Conservation (phyloP, 805 yeast species). For the Monosporozyma solicola region DNA sequence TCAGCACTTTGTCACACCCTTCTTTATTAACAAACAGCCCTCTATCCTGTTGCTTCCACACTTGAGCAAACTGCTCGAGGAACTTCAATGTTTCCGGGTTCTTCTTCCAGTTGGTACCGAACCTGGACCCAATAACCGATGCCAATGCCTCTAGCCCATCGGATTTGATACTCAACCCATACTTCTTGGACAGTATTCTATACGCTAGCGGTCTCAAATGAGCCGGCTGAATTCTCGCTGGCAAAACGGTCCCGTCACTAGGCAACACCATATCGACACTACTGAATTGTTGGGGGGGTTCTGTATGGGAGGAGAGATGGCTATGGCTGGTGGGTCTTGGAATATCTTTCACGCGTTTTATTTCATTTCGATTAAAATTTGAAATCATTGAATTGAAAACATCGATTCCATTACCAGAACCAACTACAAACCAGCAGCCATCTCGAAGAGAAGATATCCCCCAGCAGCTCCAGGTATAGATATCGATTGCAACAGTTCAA, state of each 20-base stretch:
- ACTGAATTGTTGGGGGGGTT: not conserved
- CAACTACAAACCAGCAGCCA: not conserved
- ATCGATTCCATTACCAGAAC: not conserved
- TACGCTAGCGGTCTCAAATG: conserved; percentile 88
- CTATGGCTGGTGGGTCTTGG: not conserved
- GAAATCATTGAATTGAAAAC: not conserved
- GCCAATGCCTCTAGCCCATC: conserved; percentile 71
- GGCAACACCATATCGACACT: conserved; percentile 8
- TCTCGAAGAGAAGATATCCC: not conserved
- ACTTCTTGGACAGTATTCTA: conserved; percentile 81
- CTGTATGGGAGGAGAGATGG: too few species aligned
- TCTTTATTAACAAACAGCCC: conserved; percentile 79
- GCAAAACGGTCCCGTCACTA: conserved; percentile 39
- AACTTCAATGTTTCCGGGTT: conserved; percentile 20
- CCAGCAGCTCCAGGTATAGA: too few species aligned
- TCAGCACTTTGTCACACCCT: conserved; percentile 53
- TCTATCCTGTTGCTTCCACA: conserved; percentile 85
- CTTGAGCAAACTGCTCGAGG: conserved; percentile 66
- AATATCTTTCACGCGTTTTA: not conserved
- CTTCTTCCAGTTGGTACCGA: conserved; percentile 78
- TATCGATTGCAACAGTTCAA: not conserved
- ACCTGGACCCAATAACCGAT: conserved; percentile 61
- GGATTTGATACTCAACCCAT: conserved; percentile 82
- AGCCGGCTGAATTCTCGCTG: conserved; percentile 69
- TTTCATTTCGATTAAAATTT: not conserved